These are phyloP conservation scores for Schwanniomyces etchellsii DNA, from an alignment of 1,139 yeast genomes.

Conservation along the genomic window DNA sequence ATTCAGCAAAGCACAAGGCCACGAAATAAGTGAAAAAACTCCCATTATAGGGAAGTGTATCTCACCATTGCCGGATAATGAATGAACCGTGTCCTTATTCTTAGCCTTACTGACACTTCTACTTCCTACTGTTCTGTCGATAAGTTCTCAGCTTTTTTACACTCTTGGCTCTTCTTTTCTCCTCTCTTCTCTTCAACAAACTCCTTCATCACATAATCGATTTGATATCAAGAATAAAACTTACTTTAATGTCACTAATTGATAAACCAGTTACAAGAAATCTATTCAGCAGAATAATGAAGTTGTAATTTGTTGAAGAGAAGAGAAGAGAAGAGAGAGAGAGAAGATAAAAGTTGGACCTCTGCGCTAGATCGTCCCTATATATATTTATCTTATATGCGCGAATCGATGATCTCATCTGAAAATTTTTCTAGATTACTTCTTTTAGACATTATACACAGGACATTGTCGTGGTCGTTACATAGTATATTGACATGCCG, in stretches of 20 bases:
- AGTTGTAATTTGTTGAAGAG: slow-evolving; percentile 21
- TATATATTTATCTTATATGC: no score
- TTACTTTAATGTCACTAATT: slow-evolving; percentile 3
- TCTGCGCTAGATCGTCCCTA: no score
- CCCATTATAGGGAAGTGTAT: no score
- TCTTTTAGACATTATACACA: no score
- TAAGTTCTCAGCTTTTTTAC: background rate
- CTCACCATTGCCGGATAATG: no score
- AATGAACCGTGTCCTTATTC: no score
- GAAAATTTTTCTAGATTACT: slow-evolving; percentile 1
- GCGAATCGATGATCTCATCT: background rate
- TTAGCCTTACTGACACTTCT: no score
- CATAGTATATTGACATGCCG: no score
- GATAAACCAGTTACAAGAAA: slow-evolving; percentile 1
- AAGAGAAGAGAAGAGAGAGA: slow-evolving; percentile 16
- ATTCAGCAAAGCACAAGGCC: no score
- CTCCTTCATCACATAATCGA: background rate
- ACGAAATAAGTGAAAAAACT: no score
- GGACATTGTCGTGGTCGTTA: no score
- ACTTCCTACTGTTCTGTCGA: no score
- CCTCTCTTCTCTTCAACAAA: background rate
- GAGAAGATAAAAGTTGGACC: slow-evolving; percentile 10
- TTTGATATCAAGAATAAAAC: background rate
- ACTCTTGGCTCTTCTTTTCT: background rate
- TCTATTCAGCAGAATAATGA: slow-evolving; percentile 8